Percentiles rank a stretch among this genome's conserved stretches.
These are phyloP conservation scores for Pleurotus djamor DNA, from an alignment of 768 basidiomycete species.

Conservation along the genomic window DNA sequence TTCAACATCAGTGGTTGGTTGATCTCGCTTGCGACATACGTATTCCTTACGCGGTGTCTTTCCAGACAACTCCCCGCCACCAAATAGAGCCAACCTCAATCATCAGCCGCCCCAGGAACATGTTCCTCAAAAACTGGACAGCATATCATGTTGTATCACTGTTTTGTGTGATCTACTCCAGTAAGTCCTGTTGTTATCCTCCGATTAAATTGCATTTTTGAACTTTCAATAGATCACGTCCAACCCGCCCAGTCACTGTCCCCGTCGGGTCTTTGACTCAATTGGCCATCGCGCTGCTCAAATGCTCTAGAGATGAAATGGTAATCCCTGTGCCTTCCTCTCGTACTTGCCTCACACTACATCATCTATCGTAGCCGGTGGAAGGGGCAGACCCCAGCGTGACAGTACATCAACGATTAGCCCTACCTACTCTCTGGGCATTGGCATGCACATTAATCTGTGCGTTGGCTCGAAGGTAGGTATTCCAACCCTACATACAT, in stretches of 20 bases:
- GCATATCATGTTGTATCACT: constrained; percentile 50
- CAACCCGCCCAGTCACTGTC: constrained; percentile 61
- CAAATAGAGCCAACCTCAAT: constrained; percentile 5
- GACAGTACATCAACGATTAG: background rate
- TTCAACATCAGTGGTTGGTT: constrained; percentile 43
- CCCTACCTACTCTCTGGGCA: background rate
- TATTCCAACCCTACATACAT: background rate
- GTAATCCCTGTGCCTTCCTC: constrained; percentile 17
- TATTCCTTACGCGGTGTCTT: background rate
- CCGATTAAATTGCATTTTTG: constrained; percentile 7
- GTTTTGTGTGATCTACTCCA: constrained; percentile 54
- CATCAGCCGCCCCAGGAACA: constrained; percentile 44
- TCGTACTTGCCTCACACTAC: background rate
- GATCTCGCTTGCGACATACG: background rate
- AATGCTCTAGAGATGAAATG: constrained; percentile 46
- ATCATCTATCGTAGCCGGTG: background rate
- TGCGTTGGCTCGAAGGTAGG: background rate
- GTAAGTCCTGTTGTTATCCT: constrained; percentile 27
- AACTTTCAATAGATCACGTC: constrained; percentile 38
- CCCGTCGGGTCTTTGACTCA: constrained; percentile 64
- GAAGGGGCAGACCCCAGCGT: background rate
- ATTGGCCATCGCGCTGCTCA: constrained; percentile 49
- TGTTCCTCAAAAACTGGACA: constrained; percentile 59
- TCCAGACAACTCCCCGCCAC: background rate
- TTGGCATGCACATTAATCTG: background rate